phyloP scores from a whole-genome alignment of 2,329 filamentous ascomycete species.

The Epichloe bromicola region DNA sequence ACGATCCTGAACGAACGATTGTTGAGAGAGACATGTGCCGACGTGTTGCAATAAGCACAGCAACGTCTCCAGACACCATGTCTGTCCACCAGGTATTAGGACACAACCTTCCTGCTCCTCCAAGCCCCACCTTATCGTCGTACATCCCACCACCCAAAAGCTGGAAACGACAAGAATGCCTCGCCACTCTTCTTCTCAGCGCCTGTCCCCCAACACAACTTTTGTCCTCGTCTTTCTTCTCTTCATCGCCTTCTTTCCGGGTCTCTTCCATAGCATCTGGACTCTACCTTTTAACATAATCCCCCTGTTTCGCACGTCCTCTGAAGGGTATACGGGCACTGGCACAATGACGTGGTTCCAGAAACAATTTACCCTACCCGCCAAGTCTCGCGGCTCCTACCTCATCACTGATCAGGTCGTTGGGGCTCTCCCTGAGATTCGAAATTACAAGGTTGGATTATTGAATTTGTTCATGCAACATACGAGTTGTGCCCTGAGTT shows the following conservation, averaged over 20 bases:
- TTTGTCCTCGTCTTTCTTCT: constrained; percentile 35
- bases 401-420: constrained; percentile 71
- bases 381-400: constrained; percentile 71
- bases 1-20: no score
- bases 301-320: constrained; percentile 17
- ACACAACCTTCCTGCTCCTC: background rate
- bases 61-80: background rate
- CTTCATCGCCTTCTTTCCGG: constrained; percentile 38
- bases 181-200: constrained; percentile 8
- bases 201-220: constrained; percentile 26
- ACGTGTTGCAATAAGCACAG: background rate
- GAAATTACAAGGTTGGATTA: constrained; percentile 70
- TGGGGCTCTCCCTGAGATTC: constrained; percentile 63
- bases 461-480: constrained; percentile 91
- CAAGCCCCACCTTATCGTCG: constrained; percentile 3
- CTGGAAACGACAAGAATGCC: constrained; percentile 1
- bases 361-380: constrained; percentile 69
- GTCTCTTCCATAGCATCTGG: constrained; percentile 38
- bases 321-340: constrained; percentile 17
- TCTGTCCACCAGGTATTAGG: no score
- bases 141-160: constrained; percentile 1
- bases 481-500: constrained; percentile 75
- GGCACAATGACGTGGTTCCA: constrained; percentile 63
- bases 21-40: no score
- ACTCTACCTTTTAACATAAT: constrained; percentile 32